These are phyloP conservation scores for Euryodendron excelsum DNA, from an alignment of 148 eudicot species.

Conservation along the genomic window DNA sequence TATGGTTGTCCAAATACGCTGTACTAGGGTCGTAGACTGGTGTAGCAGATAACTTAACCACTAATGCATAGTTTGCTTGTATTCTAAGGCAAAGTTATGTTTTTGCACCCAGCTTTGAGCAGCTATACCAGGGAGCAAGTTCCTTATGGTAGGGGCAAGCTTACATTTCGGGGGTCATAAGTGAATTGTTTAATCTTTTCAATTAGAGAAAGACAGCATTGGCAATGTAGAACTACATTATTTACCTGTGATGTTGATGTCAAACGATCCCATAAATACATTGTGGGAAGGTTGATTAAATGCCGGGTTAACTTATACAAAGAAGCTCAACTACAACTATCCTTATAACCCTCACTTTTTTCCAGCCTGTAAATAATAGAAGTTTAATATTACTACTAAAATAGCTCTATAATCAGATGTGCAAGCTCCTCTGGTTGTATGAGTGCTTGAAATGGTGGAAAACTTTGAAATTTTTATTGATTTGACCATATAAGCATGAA, in stretches of 20 bases:
- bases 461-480: not conserved
- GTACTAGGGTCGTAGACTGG: not conserved
- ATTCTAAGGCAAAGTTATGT: not conserved
- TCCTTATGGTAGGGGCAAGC: not conserved
- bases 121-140: not conserved
- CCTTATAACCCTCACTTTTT: too few species aligned
- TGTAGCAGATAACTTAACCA: not conserved
- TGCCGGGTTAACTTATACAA: too few species aligned
- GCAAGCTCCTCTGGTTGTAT: not conserved
- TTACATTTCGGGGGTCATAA: not conserved
- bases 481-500: not conserved
- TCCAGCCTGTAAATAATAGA: not conserved
- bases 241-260: not conserved
- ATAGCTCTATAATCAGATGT: not conserved
- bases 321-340: not conserved
- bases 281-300: not conserved
- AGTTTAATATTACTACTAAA: not conserved
- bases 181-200: not conserved
- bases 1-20: not conserved
- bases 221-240: not conserved
- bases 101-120: not conserved
- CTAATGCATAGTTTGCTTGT: not conserved
- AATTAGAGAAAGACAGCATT: not conserved
- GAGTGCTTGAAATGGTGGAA: not conserved
- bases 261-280: not conserved